Base-by-base conservation (phyloP, 805 yeast genomes). In the Kurtzmaniella cleridarum region DNA sequence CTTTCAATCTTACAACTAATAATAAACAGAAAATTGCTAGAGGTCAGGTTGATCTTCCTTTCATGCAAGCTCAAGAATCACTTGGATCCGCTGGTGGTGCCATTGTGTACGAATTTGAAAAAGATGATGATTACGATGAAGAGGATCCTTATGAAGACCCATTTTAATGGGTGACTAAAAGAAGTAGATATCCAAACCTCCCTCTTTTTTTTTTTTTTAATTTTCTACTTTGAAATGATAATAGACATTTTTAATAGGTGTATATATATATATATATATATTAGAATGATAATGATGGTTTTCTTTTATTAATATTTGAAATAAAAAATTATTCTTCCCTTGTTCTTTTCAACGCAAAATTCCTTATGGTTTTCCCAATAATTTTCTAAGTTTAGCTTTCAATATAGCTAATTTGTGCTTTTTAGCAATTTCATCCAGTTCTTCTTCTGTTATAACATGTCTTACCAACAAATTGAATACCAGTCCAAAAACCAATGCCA, bases 131-230 rank as follows among this genome's bases (percentile, higher is more conserved):
- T 59, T 91, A 90, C 55, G 98, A 91, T 54, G 98, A 91, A 58
- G 98, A 93, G 51, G 98, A 91, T 60, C 97, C 98, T 0, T 91
- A 81, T 54, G 98, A 91, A 57, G 98, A 91, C 55, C 98, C 98
- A 5, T 89, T 88, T 54, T 89, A 60, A 59, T 20, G 28, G 18
- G 8, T 13, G 13, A 33, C 17, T n/a, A 17, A 15, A 8, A 15
- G 13, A 10, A 15, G 32, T 15, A 10, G 9, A 30, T 10, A 9
- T 9, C 9, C 9, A 10, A n/a, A 30, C 10, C 10, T n/a, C 32
- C 17, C 32, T 15, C 8, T 30, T 10, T 13, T 13, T n/a, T 9
- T 15, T 30, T 30, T 30, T 30, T n/a, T n/a, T n/a, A n/a, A n/a
- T n/a, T n/a, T n/a, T n/a, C n/a, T n/a, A n/a, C n/a, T n/a, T n/a